Evolutionary conservation across 2,329 filamentous ascomycete species (phyloP), one percentile per base, ranked within the genome.

Genomic region (Trematosphaeria pertusa): DNA sequence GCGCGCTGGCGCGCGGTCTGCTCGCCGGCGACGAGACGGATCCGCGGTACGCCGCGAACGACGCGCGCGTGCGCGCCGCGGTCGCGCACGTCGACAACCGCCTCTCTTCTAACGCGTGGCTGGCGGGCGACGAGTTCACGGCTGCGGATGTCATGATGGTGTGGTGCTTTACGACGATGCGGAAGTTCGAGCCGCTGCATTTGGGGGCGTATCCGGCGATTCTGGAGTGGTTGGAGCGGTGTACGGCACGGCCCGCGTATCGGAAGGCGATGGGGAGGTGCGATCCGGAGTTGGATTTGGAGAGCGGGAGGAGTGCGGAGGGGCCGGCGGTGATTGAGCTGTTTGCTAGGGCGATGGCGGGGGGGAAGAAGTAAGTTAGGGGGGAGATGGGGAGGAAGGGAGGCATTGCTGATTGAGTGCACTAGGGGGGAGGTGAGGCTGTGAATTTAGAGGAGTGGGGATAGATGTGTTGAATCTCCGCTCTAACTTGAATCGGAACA

Each of bases 131-230:
- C 0, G 75, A 84, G 39, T 82, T 89, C 47, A 87, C 83, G 0
- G 83, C 76, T 1, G 86, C 86, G 1, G 87, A 89, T 66, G 73
- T 87, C 30, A 87, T 88, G 83, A 73, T 71, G 4, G 75, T 85
- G 0, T 87, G 81, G 58, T 73, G 76, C 11, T 69, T 88, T 24
- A 86, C 84, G 0, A 88, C 84, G 2, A 78, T 83, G 76, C 74
- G 86, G 12, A 72, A 74, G 37, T 86, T 82, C 53, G 67, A 68
- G 18, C 73, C 75, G 1, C 49, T 70, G n/a, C 65, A 70, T 53
- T 53, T 71, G 47, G 62, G 47, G 2, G 63, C 50, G 14, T 72
- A 70, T 46, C 47, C 59, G 20, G 69, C 61, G 1, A 64, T 70
- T 33, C 26, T 62, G 52, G 56, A 28, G 12, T 71, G 64, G 65